Evolutionary conservation across 1,284 basidiomycete species (phyloP).

Genomic region (Trametes pubescens): DNA sequence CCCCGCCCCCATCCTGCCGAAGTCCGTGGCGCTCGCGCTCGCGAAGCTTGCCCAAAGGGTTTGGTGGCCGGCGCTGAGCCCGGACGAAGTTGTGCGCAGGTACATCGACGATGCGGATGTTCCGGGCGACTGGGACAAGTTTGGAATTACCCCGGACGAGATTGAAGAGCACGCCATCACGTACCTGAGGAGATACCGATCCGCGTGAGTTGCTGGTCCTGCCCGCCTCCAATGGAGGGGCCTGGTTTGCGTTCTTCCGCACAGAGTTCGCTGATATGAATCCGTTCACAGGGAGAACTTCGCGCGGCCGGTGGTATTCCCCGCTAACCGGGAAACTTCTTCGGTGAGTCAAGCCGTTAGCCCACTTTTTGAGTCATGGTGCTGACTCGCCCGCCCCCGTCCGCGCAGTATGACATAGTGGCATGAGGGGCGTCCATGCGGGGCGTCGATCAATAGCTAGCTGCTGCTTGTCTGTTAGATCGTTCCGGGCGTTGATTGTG

Average conservation of each 20-base stretch:
- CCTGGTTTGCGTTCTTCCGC: conserved; percentile 16
- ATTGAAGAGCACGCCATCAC: conserved; percentile 93
- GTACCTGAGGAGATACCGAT: conserved; percentile 91
- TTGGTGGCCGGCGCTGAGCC: conserved; percentile 95
- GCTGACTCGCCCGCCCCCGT: conserved; percentile 19
- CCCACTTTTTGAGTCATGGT: conserved; percentile 24
- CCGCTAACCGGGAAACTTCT: conserved; percentile 35
- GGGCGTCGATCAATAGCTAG: conserved; percentile 15
- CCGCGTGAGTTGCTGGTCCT: conserved; percentile 62
- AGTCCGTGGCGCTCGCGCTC: conserved; percentile 71
- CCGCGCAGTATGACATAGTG: conserved; percentile 24
- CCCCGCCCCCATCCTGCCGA: conserved; percentile 80
- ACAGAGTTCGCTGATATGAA: conserved; percentile 27
- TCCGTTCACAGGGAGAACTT: conserved; percentile 37
- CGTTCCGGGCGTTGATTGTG: conserved; percentile 11
- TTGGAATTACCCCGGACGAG: conserved; percentile 79
- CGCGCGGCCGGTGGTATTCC: conserved; percentile 38
- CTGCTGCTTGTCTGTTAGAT: conserved; percentile 17
- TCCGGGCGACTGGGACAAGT: conserved; percentile 68
- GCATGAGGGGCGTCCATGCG: conserved; percentile 24
- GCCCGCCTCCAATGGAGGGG: conserved; percentile 14
- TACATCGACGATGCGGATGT: conserved; percentile 85
- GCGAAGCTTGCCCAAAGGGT: conserved; percentile 75
- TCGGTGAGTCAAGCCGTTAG: conserved; percentile 35
- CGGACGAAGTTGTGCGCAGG: conserved; percentile 91